Base-by-base conservation (phyloP, 768 basidiomycete species). In the Pisolithus marmoratus region DNA sequence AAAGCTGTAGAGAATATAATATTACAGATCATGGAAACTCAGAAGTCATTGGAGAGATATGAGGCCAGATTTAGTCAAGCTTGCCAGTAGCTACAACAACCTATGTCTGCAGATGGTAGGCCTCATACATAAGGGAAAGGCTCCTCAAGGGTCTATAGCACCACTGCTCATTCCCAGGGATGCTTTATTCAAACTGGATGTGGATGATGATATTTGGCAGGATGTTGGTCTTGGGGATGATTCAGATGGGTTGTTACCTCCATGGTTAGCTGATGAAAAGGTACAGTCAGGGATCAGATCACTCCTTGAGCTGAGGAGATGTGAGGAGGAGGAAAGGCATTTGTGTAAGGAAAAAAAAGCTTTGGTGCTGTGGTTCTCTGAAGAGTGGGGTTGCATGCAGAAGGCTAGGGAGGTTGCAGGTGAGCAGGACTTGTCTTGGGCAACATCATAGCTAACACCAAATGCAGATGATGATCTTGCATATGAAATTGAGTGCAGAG, bases 131-230 rank as follows among this genome's bases (percentile, higher is more conserved):
- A 14, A 48, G 5, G 19, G 41, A 19, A 52, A 56, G 31, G 68
- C 68, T 9, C 68, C 69, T 2, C 36, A 24, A 4, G 53, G 58
- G 27, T 63, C 64, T 8, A 11, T 60, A 8, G 46, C 53, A 0
- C 71, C 70, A 15, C 44, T 47, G 5, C 46, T 45, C 4, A 67
- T 72, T 31, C 50, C 58, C 0, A 23, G 23, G 8, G 48, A 59
- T 11, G 53, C 57, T 2, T 42, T 73, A 3, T 73, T 64, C 38
- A 49, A 51, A 1, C 57, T 73, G 1, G 70, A 72, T 58, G 68
- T 73, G 22, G 70, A 72, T 59, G 68, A 70, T 54, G 54, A 58
- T 17, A 70, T 72, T 17, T 73, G 71, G 69, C 61, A 69, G 44
- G 65, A 70, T 48, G 19, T 61, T 41, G 67, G 67, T 1, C 55